Percentiles rank a stretch among this genome's conserved stretches.
These are phyloP conservation scores for Thermoascus crustaceus DNA, from an alignment of 2,329 filamentous ascomycete genomes.

Conservation along the genomic window DNA sequence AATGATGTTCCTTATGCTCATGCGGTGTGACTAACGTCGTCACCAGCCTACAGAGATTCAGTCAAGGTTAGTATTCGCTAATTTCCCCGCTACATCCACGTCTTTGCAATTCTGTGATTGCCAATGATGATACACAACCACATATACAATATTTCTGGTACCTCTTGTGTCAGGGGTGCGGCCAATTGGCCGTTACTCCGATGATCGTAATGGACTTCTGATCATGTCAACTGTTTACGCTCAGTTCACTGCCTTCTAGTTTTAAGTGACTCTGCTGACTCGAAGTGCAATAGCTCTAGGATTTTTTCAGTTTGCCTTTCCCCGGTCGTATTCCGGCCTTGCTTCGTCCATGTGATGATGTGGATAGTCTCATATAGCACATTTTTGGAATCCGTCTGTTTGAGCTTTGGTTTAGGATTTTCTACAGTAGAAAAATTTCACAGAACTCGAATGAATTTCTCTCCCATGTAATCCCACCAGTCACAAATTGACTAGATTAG, in stretches of 20 bases:
- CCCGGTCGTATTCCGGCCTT: too few species aligned
- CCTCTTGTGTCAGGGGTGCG: constrained; percentile 81
- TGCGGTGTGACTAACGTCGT: constrained; percentile 1
- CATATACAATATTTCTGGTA: constrained; percentile 72
- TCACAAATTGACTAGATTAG: too few species aligned
- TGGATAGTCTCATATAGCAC: too few species aligned
- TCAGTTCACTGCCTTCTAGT: constrained; percentile 10
- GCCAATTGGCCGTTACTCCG: constrained; percentile 41
- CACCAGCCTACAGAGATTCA: neutral
- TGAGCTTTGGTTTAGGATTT: too few species aligned
- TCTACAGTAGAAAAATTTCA: too few species aligned
- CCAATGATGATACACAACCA: constrained; percentile 70
- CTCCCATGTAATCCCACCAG: too few species aligned
- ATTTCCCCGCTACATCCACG: constrained; percentile 18
- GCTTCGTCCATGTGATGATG: too few species aligned
- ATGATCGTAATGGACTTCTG: constrained; percentile 89
- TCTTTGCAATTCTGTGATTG: constrained; percentile 12
- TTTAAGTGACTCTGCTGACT: constrained; percentile 14
- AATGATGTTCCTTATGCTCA: neutral
- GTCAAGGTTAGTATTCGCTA: constrained; percentile 16
- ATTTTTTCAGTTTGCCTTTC: too few species aligned
- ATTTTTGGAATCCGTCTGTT: too few species aligned
- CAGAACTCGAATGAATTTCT: too few species aligned
- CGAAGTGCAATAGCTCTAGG: neutral
- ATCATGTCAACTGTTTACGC: constrained; percentile 31